Percentiles rank a stretch among this genome's conserved stretches.
Conservation (phyloP, 305 asterid species). For the Andrographis paniculata region DNA sequence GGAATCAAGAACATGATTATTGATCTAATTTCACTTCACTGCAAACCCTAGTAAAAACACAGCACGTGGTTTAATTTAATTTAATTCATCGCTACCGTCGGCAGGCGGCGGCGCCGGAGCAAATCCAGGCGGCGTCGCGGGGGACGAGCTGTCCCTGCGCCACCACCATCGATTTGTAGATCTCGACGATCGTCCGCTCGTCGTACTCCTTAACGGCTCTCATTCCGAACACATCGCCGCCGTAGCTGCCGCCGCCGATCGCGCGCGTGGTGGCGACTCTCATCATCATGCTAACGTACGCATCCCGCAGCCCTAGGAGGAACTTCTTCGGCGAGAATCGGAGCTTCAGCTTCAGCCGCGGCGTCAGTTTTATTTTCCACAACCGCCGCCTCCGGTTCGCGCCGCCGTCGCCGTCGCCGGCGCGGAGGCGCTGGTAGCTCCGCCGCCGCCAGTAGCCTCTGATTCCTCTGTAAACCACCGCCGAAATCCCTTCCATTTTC, state of each 20-base stretch:
- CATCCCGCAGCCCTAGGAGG: constrained; percentile 32
- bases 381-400: constrained; percentile 23
- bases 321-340: constrained; percentile 44
- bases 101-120: constrained; percentile 34
- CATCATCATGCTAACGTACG: constrained; percentile 44
- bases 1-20: too few species aligned
- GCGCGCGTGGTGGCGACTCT: constrained; percentile 26
- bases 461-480: constrained; percentile 24
- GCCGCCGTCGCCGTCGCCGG: constrained; percentile 18
- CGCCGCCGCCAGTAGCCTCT: constrained; percentile 43
- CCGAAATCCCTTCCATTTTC: constrained; percentile 31
- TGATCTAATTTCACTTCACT: too few species aligned
- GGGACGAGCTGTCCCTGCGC: constrained; percentile 44
- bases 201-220: constrained; percentile 46
- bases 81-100: constrained; percentile 22
- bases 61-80: too few species aligned
- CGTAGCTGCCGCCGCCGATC: constrained; percentile 20
- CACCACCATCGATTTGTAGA: constrained; percentile 45
- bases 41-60: too few species aligned
- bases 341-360: constrained; percentile 27
- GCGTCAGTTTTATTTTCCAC: constrained; percentile 41
- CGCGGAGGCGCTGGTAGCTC: constrained; percentile 38
- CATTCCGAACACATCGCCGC: constrained; percentile 29
- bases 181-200: constrained; percentile 46
- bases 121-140: constrained; percentile 35